Conservation (phyloP, 2,329 filamentous ascomycete genomes). For the Cercospora citrullina region DNA sequence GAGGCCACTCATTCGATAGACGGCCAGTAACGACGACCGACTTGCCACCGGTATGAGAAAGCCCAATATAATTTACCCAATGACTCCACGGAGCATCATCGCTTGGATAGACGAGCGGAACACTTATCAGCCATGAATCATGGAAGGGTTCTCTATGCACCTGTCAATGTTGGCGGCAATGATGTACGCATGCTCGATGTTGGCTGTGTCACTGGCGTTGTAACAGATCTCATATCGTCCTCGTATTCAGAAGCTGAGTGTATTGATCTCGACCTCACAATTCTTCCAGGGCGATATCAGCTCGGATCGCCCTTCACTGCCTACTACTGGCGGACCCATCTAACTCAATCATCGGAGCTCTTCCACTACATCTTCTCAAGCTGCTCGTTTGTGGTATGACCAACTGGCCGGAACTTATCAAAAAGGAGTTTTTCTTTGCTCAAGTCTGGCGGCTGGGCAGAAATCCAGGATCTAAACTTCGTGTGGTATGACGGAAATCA, state of each 20-base stretch:
- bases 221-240: constrained; percentile 31
- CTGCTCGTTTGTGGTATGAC: constrained; percentile 28
- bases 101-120: constrained; percentile 28
- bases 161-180: not conserved
- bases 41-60: constrained; percentile 7
- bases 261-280: constrained; percentile 39
- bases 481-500: constrained; percentile 10
- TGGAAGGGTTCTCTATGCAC: constrained; percentile 21
- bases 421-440: constrained; percentile 18
- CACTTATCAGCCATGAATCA: constrained; percentile 26
- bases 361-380: constrained; percentile 29
- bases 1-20: not conserved
- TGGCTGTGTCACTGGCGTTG: constrained; percentile 33
- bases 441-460: constrained; percentile 29
- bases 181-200: constrained; percentile 10
- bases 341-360: constrained; percentile 1
- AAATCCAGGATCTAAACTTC: constrained; percentile 26
- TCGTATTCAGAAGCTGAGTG: constrained; percentile 34
- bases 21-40: not conserved
- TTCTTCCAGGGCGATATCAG: constrained; percentile 23
- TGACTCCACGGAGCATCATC: constrained; percentile 24
- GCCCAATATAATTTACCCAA: constrained; percentile 13
- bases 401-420: constrained; percentile 27
- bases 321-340: not conserved
- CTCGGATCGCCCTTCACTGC: constrained; percentile 4